A percentile compares a stretch with the other conserved stretches of the same genome.
Evolutionary conservation across 495 filamentous ascomycete species (phyloP).

Genomic region (Parmelia sp.): DNA sequence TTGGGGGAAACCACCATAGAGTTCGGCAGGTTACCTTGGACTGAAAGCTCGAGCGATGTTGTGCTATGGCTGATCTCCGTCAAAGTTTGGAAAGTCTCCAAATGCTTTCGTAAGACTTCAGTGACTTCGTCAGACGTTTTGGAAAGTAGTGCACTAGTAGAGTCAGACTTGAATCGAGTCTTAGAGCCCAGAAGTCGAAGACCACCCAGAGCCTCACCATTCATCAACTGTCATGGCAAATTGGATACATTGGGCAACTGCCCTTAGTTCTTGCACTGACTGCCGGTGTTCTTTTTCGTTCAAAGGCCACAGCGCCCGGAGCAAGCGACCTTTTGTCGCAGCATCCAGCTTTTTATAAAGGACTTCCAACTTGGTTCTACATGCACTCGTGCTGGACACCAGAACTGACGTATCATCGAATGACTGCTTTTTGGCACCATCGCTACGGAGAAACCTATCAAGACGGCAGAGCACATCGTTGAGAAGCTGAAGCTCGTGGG

Average conservation of each 20-base stretch:
- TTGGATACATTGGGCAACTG: constrained; percentile 16
- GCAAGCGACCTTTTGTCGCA: constrained; percentile 4
- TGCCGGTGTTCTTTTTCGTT: constrained; percentile 15
- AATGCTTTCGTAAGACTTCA: constrained; percentile 11
- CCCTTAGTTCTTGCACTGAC: constrained; percentile 14
- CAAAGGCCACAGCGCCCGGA: constrained; percentile 12
- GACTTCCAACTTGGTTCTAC: constrained; percentile 6
- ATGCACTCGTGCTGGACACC: constrained; percentile 10
- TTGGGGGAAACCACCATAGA: background rate
- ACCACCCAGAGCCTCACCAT: constrained; percentile 6
- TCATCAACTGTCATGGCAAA: constrained; percentile 16
- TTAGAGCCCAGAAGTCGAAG: background rate
- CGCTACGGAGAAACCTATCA: constrained; percentile 10
- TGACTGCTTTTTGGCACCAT: background rate
- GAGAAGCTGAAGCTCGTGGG: constrained; percentile 1
- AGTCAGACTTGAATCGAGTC: constrained; percentile 5
- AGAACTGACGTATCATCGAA: constrained; percentile 9
- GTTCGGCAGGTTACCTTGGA: background rate
- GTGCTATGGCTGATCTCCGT: background rate
- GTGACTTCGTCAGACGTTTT: constrained; percentile 17
- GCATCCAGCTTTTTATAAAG: constrained; percentile 12
- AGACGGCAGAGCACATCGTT: constrained; percentile 9
- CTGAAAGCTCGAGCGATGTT: background rate
- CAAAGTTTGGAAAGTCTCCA: constrained; percentile 12
- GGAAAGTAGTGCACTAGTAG: constrained; percentile 6